Evolutionary conservation across 768 basidiomycete genomes (phyloP), one percentile per base, ranked within the genome.

Genomic region (Leucosporidium yakuticum): DNA sequence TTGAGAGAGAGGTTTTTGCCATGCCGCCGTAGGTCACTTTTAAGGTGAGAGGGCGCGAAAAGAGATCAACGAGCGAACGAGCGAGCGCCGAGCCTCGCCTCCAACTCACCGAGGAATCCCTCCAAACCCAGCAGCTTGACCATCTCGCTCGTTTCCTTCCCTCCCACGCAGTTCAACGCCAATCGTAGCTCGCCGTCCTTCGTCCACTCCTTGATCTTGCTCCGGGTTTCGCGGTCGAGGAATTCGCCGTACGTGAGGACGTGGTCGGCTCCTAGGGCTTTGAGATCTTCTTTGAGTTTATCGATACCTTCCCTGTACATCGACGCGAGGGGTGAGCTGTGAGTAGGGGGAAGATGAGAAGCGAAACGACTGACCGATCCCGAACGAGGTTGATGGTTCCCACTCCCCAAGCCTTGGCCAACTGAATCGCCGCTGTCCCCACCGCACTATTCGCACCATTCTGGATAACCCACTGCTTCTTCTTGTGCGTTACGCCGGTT

Each of bases 371-470:
- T 49, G 62, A 87, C 88, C 90, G 81, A 68, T 85, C 81, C 23
- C 91, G 85, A 31, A 94, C 84, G 69, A 93, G 83, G 75, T 93
- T 93, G 74, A 93, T 84, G 2, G 90, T 92, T 50, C 86, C 87
- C 51, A 90, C 65, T 9, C 88, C 87, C 59, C 81, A 82, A 21
- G 83, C 81, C 36, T 84, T 85, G n/a, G 90, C 89, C 49, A 94
- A 87, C 54, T 65, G 63, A 54, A 63, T 47, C 20, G 12, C 70
- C 60, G 51, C 62, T 39, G 23, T 64, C 55, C 63, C 60, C 17
- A 64, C 74, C 34, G 58, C 44, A 21, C 47, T 88, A 73, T 93
- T 93, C 25, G 86, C 87, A 32, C 89, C 91, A 69, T 92, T 93
- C 78, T 93, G 91, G 17, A 93, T 77, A 21, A 94, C 81, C 87